Conservation (phyloP, 1,139 yeast genomes). For the Saccharomycopsis crataegensis region DNA sequence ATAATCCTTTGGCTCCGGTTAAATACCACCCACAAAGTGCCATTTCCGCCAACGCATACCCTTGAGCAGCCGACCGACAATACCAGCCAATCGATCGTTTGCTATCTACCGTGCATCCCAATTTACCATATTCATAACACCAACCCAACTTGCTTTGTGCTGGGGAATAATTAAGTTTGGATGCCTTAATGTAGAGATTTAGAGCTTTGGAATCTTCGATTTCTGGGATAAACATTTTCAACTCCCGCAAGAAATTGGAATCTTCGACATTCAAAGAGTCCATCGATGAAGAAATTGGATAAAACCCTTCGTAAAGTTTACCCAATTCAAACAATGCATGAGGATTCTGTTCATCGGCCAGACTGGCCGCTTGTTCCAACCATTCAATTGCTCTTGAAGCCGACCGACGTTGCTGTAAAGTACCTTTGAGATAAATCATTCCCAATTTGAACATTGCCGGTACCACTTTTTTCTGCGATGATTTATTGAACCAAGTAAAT, state of each 20-base stretch:
- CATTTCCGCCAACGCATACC: slow-evolving; percentile 82
- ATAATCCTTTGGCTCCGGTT: slow-evolving; percentile 68
- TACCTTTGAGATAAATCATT: slow-evolving; percentile 50
- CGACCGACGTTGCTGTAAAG: slow-evolving; percentile 35
- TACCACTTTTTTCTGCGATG: slow-evolving; percentile 50
- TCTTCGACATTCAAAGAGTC: slow-evolving; percentile 24
- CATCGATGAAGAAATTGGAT: slow-evolving; percentile 37
- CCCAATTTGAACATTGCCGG: slow-evolving; percentile 67
- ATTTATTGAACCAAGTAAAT: slow-evolving; percentile 44
- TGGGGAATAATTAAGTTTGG: slow-evolving; percentile 65
- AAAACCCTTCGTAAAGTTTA: slow-evolving; percentile 60
- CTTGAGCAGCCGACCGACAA: slow-evolving; percentile 64
- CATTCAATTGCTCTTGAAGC: slow-evolving; percentile 45
- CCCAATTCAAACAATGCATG: slow-evolving; percentile 64
- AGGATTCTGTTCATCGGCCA: slow-evolving; percentile 38
- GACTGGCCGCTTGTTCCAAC: slow-evolving; percentile 47
- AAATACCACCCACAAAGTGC: slow-evolving; percentile 91
- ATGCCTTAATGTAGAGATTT: slow-evolving; percentile 67
- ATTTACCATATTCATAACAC: slow-evolving; percentile 80
- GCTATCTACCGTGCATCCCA: slow-evolving; percentile 60
- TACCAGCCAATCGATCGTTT: slow-evolving; percentile 86
- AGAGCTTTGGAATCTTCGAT: slow-evolving; percentile 54
- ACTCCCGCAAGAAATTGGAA: slow-evolving; percentile 26
- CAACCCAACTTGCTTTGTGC: slow-evolving; percentile 84
- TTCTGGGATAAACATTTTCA: slow-evolving; percentile 24